Evolutionary conservation across 164 flowering plant genomes (phyloP), one percentile per base, ranked within the genome.

Genomic region (Magnolia kwangsiensis): DNA sequence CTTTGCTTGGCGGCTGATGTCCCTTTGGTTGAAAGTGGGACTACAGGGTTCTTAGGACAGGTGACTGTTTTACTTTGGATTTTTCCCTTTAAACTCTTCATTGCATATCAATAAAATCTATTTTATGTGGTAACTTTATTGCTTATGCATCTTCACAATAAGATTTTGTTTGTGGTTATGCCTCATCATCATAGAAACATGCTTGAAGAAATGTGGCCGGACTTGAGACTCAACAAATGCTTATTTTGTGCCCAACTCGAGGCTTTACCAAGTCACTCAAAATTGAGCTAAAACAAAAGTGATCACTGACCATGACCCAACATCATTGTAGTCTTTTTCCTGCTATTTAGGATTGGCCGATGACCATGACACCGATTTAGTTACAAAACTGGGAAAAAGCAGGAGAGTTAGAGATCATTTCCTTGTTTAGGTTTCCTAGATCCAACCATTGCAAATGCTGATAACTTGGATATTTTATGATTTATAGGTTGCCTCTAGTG

Each of bases 31-130:
- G 99, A 96, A 83, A 96, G 99, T 87, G 99, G 99, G 72, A 92
- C 99, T 61, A 92, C 95, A 67, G 99, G 98, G n/a, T 96, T 96
- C 80, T 83, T 96, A 72, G 99, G 99, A 69, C 99, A 96, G 99
- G 98, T 94, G 51, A 84, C 14, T 49, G 58, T 11, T 24, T 14
- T 64, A 63, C 13, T 27, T 13, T 18, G 10, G 21, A n/a, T 59
- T 72, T 58, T 73, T 27, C 2, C 13, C 51, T 19, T 11, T 16
- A 37, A 37, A 37, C 37, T 69, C 19, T 18, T 64, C 8, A 59
- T 69, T 68, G 58, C 31, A 11, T 11, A n/a, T 16, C 23, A 3
- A 24, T 45, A 6, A 7, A 2, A 8, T 51, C 67, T 74, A 63
- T 50, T 63, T 63, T 55, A 55, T 72, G 29, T 27, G 5, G 67